Evolutionary conservation across 139 green algal species (phyloP).

Genomic region (Tetradesmus lagerheimii): DNA sequence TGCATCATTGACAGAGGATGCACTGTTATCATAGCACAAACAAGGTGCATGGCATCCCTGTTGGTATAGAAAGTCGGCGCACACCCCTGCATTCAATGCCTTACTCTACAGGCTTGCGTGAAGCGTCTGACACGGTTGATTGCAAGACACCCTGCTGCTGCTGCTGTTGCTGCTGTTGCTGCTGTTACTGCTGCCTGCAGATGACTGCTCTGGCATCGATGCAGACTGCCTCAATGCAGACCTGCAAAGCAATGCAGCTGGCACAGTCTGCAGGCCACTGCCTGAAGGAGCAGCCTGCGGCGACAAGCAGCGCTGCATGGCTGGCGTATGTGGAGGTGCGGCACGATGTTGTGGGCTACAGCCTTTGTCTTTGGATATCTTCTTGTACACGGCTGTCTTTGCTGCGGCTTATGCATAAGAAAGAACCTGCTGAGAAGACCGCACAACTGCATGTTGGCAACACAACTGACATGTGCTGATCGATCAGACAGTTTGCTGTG

Average conservation of each 20-base stretch:
- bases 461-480: neutral
- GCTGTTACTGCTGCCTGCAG: conserved; percentile 1
- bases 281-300: conserved; percentile 1
- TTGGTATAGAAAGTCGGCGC: no score
- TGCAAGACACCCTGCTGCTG: no score
- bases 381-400: no score
- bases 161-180: neutral
- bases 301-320: neutral
- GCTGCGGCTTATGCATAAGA: no score
- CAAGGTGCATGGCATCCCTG: neutral
- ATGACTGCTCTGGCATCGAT: conserved; percentile 36
- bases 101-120: no score
- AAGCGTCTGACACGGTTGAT: no score
- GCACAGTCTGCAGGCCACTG: conserved; percentile 6
- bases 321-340: conserved; percentile 28
- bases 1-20: neutral
- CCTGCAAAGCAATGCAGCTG: neutral
- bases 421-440: no score
- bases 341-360: neutral
- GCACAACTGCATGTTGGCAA: no score
- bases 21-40: neutral
- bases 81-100: no score
- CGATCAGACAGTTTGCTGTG: neutral
- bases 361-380: no score
- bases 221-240: conserved; percentile 26